Evolutionary conservation across 192 early-diverging fungal genomes (phyloP).

Genomic region (Coemansia sp.): DNA sequence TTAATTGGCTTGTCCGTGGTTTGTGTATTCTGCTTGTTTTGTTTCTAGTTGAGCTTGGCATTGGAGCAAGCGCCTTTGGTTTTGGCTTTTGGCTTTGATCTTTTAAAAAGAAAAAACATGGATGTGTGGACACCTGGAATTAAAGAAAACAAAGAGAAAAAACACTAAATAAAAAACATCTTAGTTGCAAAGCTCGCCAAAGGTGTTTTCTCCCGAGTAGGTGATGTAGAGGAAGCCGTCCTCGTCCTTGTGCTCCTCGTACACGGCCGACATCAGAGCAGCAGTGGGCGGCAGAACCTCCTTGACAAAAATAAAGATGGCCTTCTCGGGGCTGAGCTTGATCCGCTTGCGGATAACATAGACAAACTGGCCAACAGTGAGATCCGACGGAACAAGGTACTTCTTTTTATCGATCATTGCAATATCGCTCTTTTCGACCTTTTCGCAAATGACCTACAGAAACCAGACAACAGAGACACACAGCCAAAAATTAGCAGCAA

Average conservation of each 20-base stretch:
- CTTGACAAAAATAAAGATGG: constrained; percentile 99
- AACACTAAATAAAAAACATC: not conserved
- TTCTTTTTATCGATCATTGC: constrained; percentile 98
- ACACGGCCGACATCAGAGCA: constrained; percentile 89
- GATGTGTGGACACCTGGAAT: too few species aligned
- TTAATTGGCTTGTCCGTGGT: not conserved
- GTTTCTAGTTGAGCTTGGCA: too few species aligned
- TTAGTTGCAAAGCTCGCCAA: constrained; percentile 53
- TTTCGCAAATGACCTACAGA: constrained; percentile 79
- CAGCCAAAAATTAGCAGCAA: not conserved
- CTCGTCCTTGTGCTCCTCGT: constrained; percentile 96
- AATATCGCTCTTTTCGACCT: constrained; percentile 97
- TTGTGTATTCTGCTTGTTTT: too few species aligned
- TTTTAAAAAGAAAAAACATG: constrained; percentile 11
- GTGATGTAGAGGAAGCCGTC: constrained; percentile 98
- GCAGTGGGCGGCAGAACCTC: constrained; percentile 92
- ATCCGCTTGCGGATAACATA: constrained; percentile 97
- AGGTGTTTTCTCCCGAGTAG: constrained; percentile 89
- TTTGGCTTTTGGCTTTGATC: too few species aligned
- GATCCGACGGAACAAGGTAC: constrained; percentile 93
- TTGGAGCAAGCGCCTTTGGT: too few species aligned
- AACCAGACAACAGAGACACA: not conserved
- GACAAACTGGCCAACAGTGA: constrained; percentile 97
- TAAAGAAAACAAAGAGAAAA: not conserved
- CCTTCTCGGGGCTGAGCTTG: constrained; percentile 95